Percentiles rank a stretch among this genome's conserved stretches.
Evolutionary conservation across 345 rosid species (phyloP).

Genomic region (Syzygium jambos): DNA sequence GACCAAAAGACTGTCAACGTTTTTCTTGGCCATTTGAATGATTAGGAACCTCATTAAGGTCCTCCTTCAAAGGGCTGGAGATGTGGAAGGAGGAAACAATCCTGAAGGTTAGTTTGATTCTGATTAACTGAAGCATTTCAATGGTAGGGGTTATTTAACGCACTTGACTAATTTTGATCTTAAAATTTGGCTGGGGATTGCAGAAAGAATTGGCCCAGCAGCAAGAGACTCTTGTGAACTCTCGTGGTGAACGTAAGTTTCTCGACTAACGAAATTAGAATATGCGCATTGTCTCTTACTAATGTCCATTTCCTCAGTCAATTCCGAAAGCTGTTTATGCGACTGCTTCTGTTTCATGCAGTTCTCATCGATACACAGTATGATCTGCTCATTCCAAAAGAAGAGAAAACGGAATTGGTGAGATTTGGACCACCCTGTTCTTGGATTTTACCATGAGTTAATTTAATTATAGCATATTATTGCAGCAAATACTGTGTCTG

Average conservation of each 20-base stretch:
- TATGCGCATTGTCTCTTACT: neutral
- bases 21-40: neutral
- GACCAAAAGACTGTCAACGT: neutral
- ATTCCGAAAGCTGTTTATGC: neutral
- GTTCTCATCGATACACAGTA: constrained; percentile 69
- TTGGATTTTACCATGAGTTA: neutral
- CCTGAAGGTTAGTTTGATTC: constrained; percentile 36
- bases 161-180: neutral
- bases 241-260: constrained; percentile 75
- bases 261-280: neutral
- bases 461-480: neutral
- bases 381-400: constrained; percentile 60
- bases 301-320: neutral
- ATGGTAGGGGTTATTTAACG: neutral
- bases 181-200: neutral
- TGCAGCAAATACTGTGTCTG: constrained; percentile 55
- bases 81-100: constrained; percentile 96
- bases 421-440: neutral
- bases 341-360: constrained; percentile 3
- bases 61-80: constrained; percentile 56
- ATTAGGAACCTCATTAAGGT: constrained; percentile 77
- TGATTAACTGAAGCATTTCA: neutral
- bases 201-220: constrained; percentile 63
- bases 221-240: constrained; percentile 32
- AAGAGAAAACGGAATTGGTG: constrained; percentile 65